Evolutionary conservation across 2,329 filamentous ascomycete species (phyloP).

Genomic region (Colletotrichum filicis): DNA sequence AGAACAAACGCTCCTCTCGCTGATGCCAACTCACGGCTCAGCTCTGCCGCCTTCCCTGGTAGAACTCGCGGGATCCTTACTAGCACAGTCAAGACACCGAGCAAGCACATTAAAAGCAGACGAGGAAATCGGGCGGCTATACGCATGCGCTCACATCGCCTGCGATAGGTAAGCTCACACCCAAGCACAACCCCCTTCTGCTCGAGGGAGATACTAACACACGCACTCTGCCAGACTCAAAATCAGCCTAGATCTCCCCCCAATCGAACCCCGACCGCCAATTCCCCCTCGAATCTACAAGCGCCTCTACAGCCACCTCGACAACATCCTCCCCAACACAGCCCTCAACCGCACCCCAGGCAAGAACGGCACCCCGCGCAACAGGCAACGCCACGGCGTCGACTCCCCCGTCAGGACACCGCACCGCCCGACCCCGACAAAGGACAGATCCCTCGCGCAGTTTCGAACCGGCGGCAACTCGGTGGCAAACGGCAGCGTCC

Average conservation of each 20-base stretch:
- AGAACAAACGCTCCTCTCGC: slow-evolving; percentile 77
- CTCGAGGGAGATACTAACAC: background rate
- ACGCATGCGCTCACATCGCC: slow-evolving; percentile 88
- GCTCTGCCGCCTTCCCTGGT: slow-evolving; percentile 76
- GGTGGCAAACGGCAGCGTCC: background rate
- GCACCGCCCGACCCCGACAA: slow-evolving; percentile 54
- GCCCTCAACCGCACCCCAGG: slow-evolving; percentile 47
- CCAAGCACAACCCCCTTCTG: background rate
- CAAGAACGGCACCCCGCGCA: slow-evolving; percentile 41
- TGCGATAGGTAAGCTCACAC: slow-evolving; percentile 76
- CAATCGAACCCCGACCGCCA: slow-evolving; percentile 79
- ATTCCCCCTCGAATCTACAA: slow-evolving; percentile 85
- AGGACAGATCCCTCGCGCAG: slow-evolving; percentile 54
- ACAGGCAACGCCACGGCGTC: slow-evolving; percentile 43
- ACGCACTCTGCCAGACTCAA: slow-evolving; percentile 69
- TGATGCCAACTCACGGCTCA: slow-evolving; percentile 78
- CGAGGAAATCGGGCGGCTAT: slow-evolving; percentile 86
- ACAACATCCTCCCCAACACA: slow-evolving; percentile 71
- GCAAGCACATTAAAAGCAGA: slow-evolving; percentile 83
- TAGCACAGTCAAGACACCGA: slow-evolving; percentile 83
- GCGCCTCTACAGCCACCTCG: slow-evolving; percentile 83
- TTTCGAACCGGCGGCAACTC: slow-evolving; percentile 51
- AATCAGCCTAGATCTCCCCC: slow-evolving; percentile 79
- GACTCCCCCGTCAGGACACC: slow-evolving; percentile 39
- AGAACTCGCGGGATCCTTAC: slow-evolving; percentile 76